Evolutionary conservation across 2,329 filamentous ascomycete species (phyloP), one percentile per base, ranked within the genome.

Genomic region (Sporothrix phasma): DNA sequence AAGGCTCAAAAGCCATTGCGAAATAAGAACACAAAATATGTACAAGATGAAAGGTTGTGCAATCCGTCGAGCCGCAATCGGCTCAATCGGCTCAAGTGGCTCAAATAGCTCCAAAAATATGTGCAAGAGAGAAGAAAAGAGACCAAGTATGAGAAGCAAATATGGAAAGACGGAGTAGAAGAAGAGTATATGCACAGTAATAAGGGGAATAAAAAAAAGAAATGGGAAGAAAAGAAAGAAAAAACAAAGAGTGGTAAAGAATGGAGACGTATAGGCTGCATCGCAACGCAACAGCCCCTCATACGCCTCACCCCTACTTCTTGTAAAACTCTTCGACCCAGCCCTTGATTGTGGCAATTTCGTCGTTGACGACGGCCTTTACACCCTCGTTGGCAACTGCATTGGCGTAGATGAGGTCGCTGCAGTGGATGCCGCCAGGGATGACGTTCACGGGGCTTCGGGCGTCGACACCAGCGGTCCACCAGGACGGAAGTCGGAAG

Each of bases 291-390:
- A n/a, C n/a, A n/a, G n/a, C n/a, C n/a, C n/a, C n/a, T n/a, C n/a
- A n/a, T n/a, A n/a, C n/a, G 26, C 1, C 15, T 17, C 1, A 5
- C 10, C 24, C n/a, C 24, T 62, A 54, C 47, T 45, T 47, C 51
- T 56, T 67, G 62, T 78, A 77, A 61, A 73, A 86, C 71, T 85
- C 80, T 0, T 72, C 74, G 2, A 85, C 80, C 83, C 83, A 86
- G 24, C 69, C 71, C 67, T 76, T 78, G 67, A 86, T 79, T 71
- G 82, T 77, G 13, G 72, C 74, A 3, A 84, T 74, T 70, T 81
- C 77, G 29, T 76, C 75, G 68, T 84, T 75, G 45, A 83, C 79
- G 1, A 85, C 76, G 46, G 73, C 72, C 70, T 79, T 75, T 1
- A 79, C 77, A 0, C 77, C 81, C 0, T 72, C 76, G 69, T 86